Conservation (phyloP, 2,329 filamentous ascomycete species). For the Drechslerella stenobrocha region DNA sequence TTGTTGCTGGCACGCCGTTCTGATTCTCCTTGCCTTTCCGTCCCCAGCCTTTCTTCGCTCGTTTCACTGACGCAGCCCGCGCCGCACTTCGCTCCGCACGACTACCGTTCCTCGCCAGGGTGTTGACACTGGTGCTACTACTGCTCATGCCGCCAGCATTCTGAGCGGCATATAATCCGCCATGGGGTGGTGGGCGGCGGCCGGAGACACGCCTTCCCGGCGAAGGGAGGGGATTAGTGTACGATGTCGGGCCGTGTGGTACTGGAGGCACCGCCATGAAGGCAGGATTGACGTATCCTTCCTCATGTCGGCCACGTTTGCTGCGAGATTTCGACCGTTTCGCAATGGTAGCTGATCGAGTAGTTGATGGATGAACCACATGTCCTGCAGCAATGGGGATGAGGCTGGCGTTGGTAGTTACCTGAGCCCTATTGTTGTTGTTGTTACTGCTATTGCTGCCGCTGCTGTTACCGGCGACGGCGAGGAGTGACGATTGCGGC, state of each 20-base stretch:
- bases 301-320: constrained; percentile 20
- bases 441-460: no score
- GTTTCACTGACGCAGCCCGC: constrained; percentile 50
- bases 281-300: constrained; percentile 30
- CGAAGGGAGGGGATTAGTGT: constrained; percentile 23
- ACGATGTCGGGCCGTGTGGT: not conserved
- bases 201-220: constrained; percentile 29
- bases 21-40: constrained; percentile 25
- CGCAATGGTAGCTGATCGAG: constrained; percentile 9
- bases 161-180: constrained; percentile 31
- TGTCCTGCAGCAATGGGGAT: not conserved
- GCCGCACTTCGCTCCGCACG: constrained; percentile 51
- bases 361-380: not conserved
- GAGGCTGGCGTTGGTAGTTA: no score
- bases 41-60: constrained; percentile 48
- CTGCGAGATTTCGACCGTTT: constrained; percentile 22
- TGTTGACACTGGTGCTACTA: constrained; percentile 46
- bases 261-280: constrained; percentile 28
- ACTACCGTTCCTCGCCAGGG: constrained; percentile 39
- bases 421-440: no score
- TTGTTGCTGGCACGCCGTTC: not conserved
- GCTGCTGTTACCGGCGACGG: constrained; percentile 13
- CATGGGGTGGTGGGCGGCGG: constrained; percentile 36
- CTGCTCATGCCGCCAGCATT: constrained; percentile 13
- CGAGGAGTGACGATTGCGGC: constrained; percentile 22